phyloP scores from a whole-genome alignment of 257 asterid genomes.

The Petrea volubilis region DNA sequence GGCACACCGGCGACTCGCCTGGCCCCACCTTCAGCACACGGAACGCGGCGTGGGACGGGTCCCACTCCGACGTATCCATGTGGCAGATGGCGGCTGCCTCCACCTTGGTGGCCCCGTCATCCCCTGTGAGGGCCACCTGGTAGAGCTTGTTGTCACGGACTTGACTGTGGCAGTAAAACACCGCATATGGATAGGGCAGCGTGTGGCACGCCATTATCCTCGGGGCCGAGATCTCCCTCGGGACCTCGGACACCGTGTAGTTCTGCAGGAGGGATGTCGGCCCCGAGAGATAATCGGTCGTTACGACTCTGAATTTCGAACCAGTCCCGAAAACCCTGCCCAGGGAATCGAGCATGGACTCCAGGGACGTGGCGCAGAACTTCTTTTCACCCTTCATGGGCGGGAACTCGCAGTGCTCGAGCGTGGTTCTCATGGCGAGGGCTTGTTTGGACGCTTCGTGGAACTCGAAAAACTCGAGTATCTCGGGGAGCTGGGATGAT shows the following conservation, averaged over 20 bases:
- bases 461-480: constrained; percentile 53
- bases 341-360: constrained; percentile 64
- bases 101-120: constrained; percentile 55
- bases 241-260: constrained; percentile 51
- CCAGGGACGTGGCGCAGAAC: constrained; percentile 75
- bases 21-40: constrained; percentile 55
- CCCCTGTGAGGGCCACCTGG: constrained; percentile 56
- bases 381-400: constrained; percentile 67
- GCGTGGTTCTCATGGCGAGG: constrained; percentile 56
- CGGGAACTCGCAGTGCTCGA: constrained; percentile 65
- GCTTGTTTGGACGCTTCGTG: constrained; percentile 59
- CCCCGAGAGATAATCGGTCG: constrained; percentile 46
- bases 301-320: constrained; percentile 37
- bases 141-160: constrained; percentile 50
- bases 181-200: constrained; percentile 86
- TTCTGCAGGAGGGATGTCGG: constrained; percentile 44
- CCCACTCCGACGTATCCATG: constrained; percentile 77
- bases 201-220: constrained; percentile 64
- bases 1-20: constrained; percentile 75
- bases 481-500: constrained; percentile 37
- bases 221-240: constrained; percentile 31
- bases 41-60: constrained; percentile 66
- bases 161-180: constrained; percentile 77
- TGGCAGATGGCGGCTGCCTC: constrained; percentile 82
- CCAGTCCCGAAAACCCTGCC: constrained; percentile 28